These are phyloP conservation scores for Candida khao-thaluensis DNA, from an alignment of 805 yeast genomes.

Conservation along the genomic window DNA sequence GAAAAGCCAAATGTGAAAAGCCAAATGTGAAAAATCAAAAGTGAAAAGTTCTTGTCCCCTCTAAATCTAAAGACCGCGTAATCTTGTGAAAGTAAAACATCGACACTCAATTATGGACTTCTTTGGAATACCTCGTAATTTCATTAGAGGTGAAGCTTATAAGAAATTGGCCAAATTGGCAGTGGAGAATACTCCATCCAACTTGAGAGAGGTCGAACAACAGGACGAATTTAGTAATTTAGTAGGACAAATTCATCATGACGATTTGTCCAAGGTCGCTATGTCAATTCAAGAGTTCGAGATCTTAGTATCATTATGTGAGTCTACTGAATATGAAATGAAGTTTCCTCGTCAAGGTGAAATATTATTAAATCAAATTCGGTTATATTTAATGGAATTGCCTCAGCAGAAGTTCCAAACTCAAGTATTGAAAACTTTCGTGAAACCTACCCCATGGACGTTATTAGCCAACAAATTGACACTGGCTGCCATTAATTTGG, in stretches of 20 bases:
- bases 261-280: slow-evolving; percentile 33
- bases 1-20: no score
- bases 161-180: slow-evolving; percentile 36
- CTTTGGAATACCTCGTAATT: slow-evolving; percentile 36
- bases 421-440: slow-evolving; percentile 29
- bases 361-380: slow-evolving; percentile 42
- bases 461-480: slow-evolving; percentile 34
- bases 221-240: slow-evolving; percentile 25
- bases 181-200: slow-evolving; percentile 22
- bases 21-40: no score
- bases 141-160: slow-evolving; percentile 41
- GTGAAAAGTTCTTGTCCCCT: background rate
- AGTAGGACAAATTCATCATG: slow-evolving; percentile 9
- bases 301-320: slow-evolving; percentile 55
- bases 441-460: slow-evolving; percentile 33
- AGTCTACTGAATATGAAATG: slow-evolving; percentile 30
- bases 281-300: slow-evolving; percentile 55
- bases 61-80: background rate
- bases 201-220: slow-evolving; percentile 8
- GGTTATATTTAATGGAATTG: slow-evolving; percentile 47
- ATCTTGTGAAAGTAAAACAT: slow-evolving; percentile 3
- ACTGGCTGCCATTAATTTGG: slow-evolving; percentile 31
- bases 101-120: slow-evolving; percentile 30
- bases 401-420: slow-evolving; percentile 45
- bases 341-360: slow-evolving; percentile 37